Evolutionary conservation across 768 basidiomycete species (phyloP).

Genomic region (Suillus occidentalis): DNA sequence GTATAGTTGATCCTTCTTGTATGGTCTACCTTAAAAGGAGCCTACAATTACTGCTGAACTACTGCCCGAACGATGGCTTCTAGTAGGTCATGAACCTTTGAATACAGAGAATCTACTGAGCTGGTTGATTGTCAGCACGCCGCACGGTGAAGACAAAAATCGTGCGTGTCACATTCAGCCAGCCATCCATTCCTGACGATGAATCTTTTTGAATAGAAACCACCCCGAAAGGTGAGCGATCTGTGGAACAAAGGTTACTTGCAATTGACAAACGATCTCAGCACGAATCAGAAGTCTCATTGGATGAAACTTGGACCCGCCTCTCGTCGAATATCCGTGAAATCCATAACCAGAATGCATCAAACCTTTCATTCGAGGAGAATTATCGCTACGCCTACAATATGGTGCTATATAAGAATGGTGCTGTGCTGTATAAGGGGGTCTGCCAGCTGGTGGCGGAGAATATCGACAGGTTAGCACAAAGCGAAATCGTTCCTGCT

Average conservation of each 20-base stretch:
- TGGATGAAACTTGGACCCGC: slow-evolving; percentile 80
- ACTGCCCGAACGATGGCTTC: slow-evolving; percentile 27
- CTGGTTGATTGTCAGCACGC: slow-evolving; percentile 20
- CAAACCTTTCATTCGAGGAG: slow-evolving; percentile 87
- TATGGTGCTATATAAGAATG: slow-evolving; percentile 86
- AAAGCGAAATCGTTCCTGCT: slow-evolving; percentile 71
- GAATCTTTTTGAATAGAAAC: slow-evolving; percentile 35
- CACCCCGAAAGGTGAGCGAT: slow-evolving; percentile 44
- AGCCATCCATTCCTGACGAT: slow-evolving; percentile 20
- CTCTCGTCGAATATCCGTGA: slow-evolving; percentile 85
- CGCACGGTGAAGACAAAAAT: slow-evolving; percentile 40
- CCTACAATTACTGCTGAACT: neutral
- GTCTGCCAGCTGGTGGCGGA: slow-evolving; percentile 75
- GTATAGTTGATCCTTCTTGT: neutral
- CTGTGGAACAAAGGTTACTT: neutral
- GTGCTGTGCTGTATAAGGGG: slow-evolving; percentile 84
- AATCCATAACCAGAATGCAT: slow-evolving; percentile 93
- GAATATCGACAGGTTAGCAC: slow-evolving; percentile 80
- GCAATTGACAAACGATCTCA: slow-evolving; percentile 28
- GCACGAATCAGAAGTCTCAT: slow-evolving; percentile 75
- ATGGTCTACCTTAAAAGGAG: slow-evolving; percentile 5
- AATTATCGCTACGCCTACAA: slow-evolving; percentile 94
- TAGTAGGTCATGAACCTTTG: slow-evolving; percentile 18
- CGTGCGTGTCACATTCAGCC: slow-evolving; percentile 35
- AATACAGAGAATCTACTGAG: slow-evolving; percentile 15